phyloP scores from a whole-genome alignment of 225 moss, liverwort and hornwort genomes.

The Marchantia paleacea region DNA sequence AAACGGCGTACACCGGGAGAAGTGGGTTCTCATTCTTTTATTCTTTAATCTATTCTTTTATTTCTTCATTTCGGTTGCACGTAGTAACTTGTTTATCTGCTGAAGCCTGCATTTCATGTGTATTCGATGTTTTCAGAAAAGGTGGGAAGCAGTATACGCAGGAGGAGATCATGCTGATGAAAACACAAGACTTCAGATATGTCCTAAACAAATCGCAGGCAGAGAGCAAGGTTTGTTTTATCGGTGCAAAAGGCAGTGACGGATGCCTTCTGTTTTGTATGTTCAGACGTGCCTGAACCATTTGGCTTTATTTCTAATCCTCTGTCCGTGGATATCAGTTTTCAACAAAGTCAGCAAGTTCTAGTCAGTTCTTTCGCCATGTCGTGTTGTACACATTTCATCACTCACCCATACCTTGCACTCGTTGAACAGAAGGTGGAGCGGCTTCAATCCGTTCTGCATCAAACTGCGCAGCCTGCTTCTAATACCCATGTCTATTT shows the following conservation, averaged over 20 bases:
- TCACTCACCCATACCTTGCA: background rate
- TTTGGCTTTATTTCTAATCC: background rate
- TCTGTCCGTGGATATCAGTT: background rate
- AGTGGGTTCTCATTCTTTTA: slow-evolving; percentile 10
- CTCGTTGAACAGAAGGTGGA: slow-evolving; percentile 61
- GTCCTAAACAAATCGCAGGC: slow-evolving; percentile 70
- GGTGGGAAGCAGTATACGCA: slow-evolving; percentile 58
- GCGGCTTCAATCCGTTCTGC: slow-evolving; percentile 50
- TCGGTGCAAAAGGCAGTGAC: background rate
- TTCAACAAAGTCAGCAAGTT: background rate
- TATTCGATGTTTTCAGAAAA: slow-evolving; percentile 24
- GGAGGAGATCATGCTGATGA: slow-evolving; percentile 67
- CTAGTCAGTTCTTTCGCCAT: background rate
- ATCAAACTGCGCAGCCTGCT: slow-evolving; percentile 35
- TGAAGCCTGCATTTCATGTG: background rate
- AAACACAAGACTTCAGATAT: slow-evolving; percentile 77
- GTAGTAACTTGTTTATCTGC: background rate
- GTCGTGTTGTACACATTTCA: background rate
- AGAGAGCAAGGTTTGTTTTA: slow-evolving; percentile 53
- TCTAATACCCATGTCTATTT: slow-evolving; percentile 70
- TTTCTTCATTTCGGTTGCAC: background rate
- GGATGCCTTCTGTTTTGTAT: background rate
- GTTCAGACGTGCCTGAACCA: background rate
- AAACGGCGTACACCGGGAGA: slow-evolving; percentile 62
- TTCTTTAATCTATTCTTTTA: background rate